These are phyloP conservation scores for Penicillium macrosclerotiorum DNA, from an alignment of 495 filamentous ascomycete genomes.

Conservation along the genomic window DNA sequence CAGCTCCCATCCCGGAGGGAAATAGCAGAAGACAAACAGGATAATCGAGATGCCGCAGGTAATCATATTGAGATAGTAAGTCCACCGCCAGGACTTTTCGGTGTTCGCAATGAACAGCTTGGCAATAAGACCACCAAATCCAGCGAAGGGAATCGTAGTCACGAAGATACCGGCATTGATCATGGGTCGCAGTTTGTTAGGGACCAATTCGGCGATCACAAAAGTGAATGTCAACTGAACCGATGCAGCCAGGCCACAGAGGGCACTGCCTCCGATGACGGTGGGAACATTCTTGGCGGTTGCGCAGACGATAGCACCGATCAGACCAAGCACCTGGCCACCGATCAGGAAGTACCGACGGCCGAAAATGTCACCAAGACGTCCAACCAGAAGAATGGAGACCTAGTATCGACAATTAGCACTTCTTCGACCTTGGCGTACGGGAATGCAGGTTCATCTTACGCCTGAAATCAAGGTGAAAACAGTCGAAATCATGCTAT, in stretches of 20 bases:
- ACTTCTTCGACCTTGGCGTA: neutral
- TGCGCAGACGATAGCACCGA: constrained; percentile 45
- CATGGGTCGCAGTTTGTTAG: constrained; percentile 39
- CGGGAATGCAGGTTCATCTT: neutral
- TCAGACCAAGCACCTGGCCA: constrained; percentile 34
- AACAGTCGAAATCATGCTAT: constrained; percentile 33
- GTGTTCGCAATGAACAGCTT: constrained; percentile 35
- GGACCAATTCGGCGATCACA: constrained; percentile 42
- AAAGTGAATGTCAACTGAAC: constrained; percentile 38
- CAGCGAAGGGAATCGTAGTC: constrained; percentile 35
- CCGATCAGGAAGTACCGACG: constrained; percentile 51
- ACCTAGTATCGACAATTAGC: constrained; percentile 14
- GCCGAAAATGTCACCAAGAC: constrained; percentile 54
- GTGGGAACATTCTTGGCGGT: constrained; percentile 41
- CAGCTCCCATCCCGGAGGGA: constrained; percentile 33
- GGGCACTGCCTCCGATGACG: constrained; percentile 37
- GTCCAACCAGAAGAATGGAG: constrained; percentile 41
- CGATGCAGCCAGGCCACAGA: constrained; percentile 35
- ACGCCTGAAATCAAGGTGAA: constrained; percentile 26
- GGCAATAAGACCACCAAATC: constrained; percentile 43
- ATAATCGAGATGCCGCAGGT: constrained; percentile 32
- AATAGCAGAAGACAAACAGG: constrained; percentile 35
- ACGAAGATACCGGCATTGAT: constrained; percentile 38
- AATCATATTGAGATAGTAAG: constrained; percentile 46
- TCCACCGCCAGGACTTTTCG: constrained; percentile 40